A percentile compares a stretch with the other conserved stretches of the same genome.
These are phyloP conservation scores for Diutina catenulata DNA, from an alignment of 1,139 yeast genomes.

Conservation along the genomic window DNA sequence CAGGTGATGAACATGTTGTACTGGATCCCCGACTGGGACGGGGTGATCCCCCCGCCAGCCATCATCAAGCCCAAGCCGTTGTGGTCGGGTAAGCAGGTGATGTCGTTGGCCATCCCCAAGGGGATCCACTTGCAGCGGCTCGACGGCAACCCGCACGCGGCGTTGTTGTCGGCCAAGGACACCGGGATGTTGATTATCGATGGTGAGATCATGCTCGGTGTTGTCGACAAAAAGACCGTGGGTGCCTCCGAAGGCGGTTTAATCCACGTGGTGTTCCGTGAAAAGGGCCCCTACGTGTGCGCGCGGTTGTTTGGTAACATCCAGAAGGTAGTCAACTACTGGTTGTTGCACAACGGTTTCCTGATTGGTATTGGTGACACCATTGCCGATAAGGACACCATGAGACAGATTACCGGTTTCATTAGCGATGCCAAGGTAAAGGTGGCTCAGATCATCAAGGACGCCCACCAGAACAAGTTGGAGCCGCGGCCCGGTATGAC, in stretches of 20 bases:
- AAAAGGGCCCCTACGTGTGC: conserved; percentile 87
- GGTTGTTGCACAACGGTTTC: conserved; percentile 95
- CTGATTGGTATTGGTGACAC: conserved; percentile 99
- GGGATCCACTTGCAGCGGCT: conserved; percentile 92
- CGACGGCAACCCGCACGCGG: conserved; percentile 60
- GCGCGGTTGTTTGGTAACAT: conserved; percentile 86
- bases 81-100: conserved; percentile 95
- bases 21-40: conserved; percentile 99
- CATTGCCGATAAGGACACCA: conserved; percentile 93
- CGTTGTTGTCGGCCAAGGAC: conserved; percentile 77
- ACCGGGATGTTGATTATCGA: conserved; percentile 86
- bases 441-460: conserved; percentile 85
- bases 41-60: conserved; percentile 96
- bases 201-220: conserved; percentile 94
- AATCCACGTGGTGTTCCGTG: conserved; percentile 94
- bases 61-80: conserved; percentile 88
- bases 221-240: conserved; percentile 93
- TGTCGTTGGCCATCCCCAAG: conserved; percentile 87
- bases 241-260: conserved; percentile 98
- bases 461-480: conserved; percentile 79
- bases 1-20: conserved; percentile 93
- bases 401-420: conserved; percentile 86
- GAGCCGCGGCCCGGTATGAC: conserved; percentile 99
- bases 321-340: conserved; percentile 90
- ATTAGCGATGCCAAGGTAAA: conserved; percentile 86